Evolutionary conservation across 192 early-diverging fungal genomes (phyloP).

Genomic region (Podila epicladia): DNA sequence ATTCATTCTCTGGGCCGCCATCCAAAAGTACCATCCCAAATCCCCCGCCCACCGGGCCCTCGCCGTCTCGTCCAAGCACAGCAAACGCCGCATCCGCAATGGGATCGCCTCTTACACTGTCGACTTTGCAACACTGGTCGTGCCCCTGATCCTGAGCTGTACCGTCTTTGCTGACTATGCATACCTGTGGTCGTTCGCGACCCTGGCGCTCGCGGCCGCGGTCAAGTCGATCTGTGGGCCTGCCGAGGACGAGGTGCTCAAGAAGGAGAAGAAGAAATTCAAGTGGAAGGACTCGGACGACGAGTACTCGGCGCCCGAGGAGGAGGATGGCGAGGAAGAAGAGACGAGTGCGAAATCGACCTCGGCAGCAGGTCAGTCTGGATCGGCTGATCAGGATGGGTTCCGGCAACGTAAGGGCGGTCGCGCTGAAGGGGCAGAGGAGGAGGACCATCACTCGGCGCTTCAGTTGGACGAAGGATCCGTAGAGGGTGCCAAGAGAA

Average conservation of each 20-base stretch:
- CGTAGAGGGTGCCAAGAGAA: not conserved
- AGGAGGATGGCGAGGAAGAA: slow-evolving; percentile 3
- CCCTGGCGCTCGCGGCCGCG: slow-evolving; percentile 17
- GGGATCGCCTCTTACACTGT: slow-evolving; percentile 17
- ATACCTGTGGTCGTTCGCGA: slow-evolving; percentile 39
- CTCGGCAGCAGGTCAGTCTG: not conserved
- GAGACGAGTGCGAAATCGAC: not conserved
- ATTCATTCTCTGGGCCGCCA: slow-evolving; percentile 44
- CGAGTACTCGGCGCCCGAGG: slow-evolving; percentile 23
- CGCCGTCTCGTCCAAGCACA: slow-evolving; percentile 8
- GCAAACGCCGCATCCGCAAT: slow-evolving; percentile 23
- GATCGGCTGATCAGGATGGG: slow-evolving; percentile 15
- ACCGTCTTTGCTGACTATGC: slow-evolving; percentile 41
- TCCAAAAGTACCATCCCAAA: slow-evolving; percentile 49
- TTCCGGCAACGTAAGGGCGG: slow-evolving; percentile 40
- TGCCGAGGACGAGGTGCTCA: slow-evolving; percentile 20
- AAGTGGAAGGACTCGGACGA: slow-evolving; percentile 51
- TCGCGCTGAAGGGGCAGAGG: not conserved
- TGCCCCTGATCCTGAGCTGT: slow-evolving; percentile 41
- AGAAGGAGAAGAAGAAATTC: slow-evolving; percentile 40
- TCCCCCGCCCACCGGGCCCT: slow-evolving; percentile 29
- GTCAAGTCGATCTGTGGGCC: slow-evolving; percentile 31
- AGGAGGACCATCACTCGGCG: slow-evolving; percentile 4
- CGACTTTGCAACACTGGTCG: slow-evolving; percentile 23
- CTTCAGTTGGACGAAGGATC: slow-evolving; percentile 17